Evolutionary conservation across 345 rosid genomes (phyloP), one percentile per base, ranked within the genome.

Genomic region (Arabis hirsuta): DNA sequence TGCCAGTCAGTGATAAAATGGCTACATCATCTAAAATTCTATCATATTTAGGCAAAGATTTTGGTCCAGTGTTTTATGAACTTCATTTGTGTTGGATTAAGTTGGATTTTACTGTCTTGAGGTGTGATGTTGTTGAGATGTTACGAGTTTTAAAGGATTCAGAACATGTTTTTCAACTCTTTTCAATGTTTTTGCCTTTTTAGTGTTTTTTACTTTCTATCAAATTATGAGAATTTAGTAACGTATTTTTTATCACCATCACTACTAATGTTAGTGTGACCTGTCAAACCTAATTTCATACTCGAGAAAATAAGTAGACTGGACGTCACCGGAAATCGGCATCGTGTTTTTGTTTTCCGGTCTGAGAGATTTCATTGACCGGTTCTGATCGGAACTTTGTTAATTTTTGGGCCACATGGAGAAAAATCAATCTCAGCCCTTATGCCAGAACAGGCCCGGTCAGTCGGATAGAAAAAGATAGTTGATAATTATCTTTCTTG

Each of bases 1-100:
- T 1, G 92, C 82, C 4, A 78, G 89, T 0, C 96, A 90, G 86
- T 90, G 47, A 83, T 82, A 27, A 67, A 36, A 22, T 65, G 68
- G 2, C 29, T 24, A 19, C 31, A 3, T 12, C 56, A 27, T 73
- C 41, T 9, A 61, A 58, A 6, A 5, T 50, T 74, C 9, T 58
- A 44, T 73, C 55, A 5, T 9, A 42, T 75, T 36, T 68, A 61
- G 69, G 70, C 74, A 68, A 75, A 68, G 74, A 53, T 75, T 75
- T 75, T 75, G 69, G 45, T 75, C 27, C 0, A 14, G 12, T 38
- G 13, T 29, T 75, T 68, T 44, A 19, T 61, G 4, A 2, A 45
- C 7, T 69, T 55, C 13, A 14, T 75, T 53, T 75, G 16, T 53
- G 26, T 24, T 68, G 69, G 78, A 60, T 52, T 52, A 31, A 2